phyloP scores from a whole-genome alignment of 2,329 filamentous ascomycete species.

The Sporothrix sp. region DNA sequence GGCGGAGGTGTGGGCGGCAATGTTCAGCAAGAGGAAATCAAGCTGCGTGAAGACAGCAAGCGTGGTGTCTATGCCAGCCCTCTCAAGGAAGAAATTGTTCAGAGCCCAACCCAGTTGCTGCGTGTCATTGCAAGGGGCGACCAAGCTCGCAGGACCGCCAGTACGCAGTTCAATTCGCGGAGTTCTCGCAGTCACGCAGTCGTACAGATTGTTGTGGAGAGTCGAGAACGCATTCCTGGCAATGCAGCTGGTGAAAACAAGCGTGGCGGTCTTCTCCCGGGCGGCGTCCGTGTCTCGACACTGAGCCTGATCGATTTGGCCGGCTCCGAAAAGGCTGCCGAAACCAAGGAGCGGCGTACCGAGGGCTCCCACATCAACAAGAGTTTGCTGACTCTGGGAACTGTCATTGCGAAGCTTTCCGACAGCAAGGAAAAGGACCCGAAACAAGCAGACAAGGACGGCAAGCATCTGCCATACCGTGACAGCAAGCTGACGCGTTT shows the following conservation, averaged over 20 bases:
- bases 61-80: conserved; percentile 93
- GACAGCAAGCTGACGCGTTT: conserved; percentile 95
- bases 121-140: conserved; percentile 93
- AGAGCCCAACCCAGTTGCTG: conserved; percentile 89
- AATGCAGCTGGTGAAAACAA: conserved; percentile 45
- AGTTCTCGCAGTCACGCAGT: conserved; percentile 98
- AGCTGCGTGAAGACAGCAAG: conserved; percentile 91
- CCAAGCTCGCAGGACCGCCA: conserved; percentile 78
- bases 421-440: conserved; percentile 75
- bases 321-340: conserved; percentile 90
- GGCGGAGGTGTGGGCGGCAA: conserved; percentile 44
- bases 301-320: conserved; percentile 92
- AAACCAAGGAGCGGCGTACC: conserved; percentile 84
- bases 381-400: conserved; percentile 86
- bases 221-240: conserved; percentile 69
- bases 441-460: conserved; percentile 66
- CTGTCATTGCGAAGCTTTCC: conserved; percentile 87
- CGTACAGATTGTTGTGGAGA: conserved; percentile 97
- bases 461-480: conserved; percentile 88
- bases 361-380: conserved; percentile 99
- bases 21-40: conserved; percentile 77
- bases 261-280: conserved; percentile 61
- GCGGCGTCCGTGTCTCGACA: conserved; percentile 90
- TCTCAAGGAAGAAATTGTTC: conserved; percentile 95
- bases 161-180: conserved; percentile 92